Percentiles rank a stretch among this genome's conserved stretches.
These are phyloP conservation scores for Eleusine coracana DNA, from an alignment of 176 grass and related monocot genomes.

Conservation along the genomic window DNA sequence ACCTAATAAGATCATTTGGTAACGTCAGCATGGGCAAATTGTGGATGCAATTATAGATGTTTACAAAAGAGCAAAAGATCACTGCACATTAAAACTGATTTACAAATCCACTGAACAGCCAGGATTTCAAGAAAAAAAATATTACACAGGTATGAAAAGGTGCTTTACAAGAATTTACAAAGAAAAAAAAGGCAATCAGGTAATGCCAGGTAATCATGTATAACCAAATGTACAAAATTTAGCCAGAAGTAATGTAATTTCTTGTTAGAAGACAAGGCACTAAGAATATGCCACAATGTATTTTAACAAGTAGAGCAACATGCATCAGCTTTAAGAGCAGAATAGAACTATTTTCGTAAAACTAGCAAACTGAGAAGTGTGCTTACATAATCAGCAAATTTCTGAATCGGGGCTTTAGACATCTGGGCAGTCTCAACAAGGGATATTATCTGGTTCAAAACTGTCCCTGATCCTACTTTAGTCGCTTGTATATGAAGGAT, in stretches of 20 bases:
- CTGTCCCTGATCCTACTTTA: constrained; percentile 76
- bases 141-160: constrained; percentile 8
- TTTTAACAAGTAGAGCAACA: background rate
- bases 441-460: constrained; percentile 80
- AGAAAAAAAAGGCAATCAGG: background rate
- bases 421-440: constrained; percentile 88
- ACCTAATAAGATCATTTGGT: constrained; percentile 52
- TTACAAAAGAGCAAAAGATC: constrained; percentile 19
- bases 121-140: background rate
- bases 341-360: constrained; percentile 9
- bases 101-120: background rate
- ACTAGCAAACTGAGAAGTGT: background rate
- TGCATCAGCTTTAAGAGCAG: constrained; percentile 22
- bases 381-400: constrained; percentile 88
- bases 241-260: background rate
- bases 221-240: background rate
- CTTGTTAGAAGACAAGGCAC: background rate
- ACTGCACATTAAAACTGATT: background rate
- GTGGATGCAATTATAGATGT: background rate
- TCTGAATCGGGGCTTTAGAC: constrained; percentile 92
- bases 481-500: constrained; percentile 70
- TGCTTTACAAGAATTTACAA: background rate
- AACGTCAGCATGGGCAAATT: constrained; percentile 21
- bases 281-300: background rate
- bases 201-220: constrained; percentile 8